Evolutionary conservation across 1,139 yeast genomes (phyloP).

Genomic region (Hyphopichia wangnamkhiaoensis): DNA sequence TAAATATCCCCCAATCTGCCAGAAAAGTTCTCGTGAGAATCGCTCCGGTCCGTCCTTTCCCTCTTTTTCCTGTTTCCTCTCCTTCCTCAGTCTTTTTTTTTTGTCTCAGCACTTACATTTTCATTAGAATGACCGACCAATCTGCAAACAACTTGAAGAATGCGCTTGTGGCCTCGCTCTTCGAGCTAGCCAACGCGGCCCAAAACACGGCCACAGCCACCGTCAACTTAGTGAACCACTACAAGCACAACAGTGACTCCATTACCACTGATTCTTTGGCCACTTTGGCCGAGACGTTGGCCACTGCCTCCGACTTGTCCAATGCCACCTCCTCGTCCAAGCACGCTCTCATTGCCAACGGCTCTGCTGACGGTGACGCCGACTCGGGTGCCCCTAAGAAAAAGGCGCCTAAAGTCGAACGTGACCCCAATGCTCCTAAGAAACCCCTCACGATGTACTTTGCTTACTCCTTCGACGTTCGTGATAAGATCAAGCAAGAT

Average conservation of each 20-base stretch:
- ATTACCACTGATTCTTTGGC: slow-evolving; percentile 37
- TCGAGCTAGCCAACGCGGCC: slow-evolving; percentile 79
- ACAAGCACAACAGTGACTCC: slow-evolving; percentile 50
- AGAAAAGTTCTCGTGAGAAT: too few species aligned
- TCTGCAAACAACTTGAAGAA: slow-evolving; percentile 37
- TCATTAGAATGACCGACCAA: slow-evolving; percentile 31
- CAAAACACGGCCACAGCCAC: slow-evolving; percentile 78
- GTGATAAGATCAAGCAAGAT: slow-evolving; percentile 66
- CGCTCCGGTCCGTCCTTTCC: background rate
- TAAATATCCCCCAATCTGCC: too few species aligned
- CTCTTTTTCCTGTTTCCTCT: background rate
- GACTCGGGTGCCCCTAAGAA: slow-evolving; percentile 13
- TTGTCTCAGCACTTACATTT: background rate
- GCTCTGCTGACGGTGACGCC: slow-evolving; percentile 15
- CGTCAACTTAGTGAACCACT: slow-evolving; percentile 71
- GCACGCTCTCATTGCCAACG: slow-evolving; percentile 17
- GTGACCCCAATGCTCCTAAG: slow-evolving; percentile 63
- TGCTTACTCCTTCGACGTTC: slow-evolving; percentile 67
- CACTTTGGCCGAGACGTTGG: slow-evolving; percentile 31
- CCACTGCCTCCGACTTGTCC: too few species aligned
- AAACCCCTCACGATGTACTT: slow-evolving; percentile 79
- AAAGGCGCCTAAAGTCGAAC: slow-evolving; percentile 53
- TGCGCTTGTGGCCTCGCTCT: slow-evolving; percentile 72
- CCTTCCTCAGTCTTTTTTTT: too few species aligned
- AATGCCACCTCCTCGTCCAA: slow-evolving; percentile 12